Percentiles rank a stretch among this genome's conserved stretches.
Evolutionary conservation across 2,329 filamentous ascomycete species (phyloP).

Genomic region (Trichophyton simii): DNA sequence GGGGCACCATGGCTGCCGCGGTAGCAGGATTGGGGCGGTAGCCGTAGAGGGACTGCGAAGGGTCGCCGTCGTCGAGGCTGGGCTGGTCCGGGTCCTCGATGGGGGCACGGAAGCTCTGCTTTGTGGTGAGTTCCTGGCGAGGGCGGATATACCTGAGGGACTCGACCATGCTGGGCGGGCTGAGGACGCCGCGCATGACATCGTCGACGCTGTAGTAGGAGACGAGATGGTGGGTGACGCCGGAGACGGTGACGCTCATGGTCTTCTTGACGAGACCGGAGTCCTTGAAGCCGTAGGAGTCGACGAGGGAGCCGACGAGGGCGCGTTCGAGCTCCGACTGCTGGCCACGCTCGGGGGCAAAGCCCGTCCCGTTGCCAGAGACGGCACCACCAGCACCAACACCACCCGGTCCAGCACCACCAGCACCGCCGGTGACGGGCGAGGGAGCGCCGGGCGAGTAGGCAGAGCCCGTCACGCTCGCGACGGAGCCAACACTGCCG

Average conservation of each 20-base stretch:
- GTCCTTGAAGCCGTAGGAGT: slow-evolving; percentile 77
- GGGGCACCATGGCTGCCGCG: slow-evolving; percentile 19
- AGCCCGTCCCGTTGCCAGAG: background rate
- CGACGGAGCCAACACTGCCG: slow-evolving; percentile 12
- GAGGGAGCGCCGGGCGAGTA: slow-evolving; percentile 30
- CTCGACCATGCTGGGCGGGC: slow-evolving; percentile 45
- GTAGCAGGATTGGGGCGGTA: slow-evolving; percentile 24
- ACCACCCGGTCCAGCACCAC: slow-evolving; percentile 5
- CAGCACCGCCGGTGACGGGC: background rate
- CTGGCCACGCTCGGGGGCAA: slow-evolving; percentile 24
- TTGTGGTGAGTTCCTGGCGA: slow-evolving; percentile 45
- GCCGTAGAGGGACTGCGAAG: slow-evolving; percentile 16
- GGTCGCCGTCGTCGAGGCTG: background rate
- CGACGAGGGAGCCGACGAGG: slow-evolving; percentile 71
- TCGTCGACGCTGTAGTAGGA: slow-evolving; percentile 80
- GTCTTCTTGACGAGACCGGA: slow-evolving; percentile 84
- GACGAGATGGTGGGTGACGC: slow-evolving; percentile 70
- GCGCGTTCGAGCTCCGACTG: slow-evolving; percentile 42
- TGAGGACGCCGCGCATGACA: slow-evolving; percentile 50
- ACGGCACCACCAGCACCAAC: slow-evolving; percentile 10
- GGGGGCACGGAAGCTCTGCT: slow-evolving; percentile 55
- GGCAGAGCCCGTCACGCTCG: slow-evolving; percentile 9
- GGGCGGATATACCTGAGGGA: slow-evolving; percentile 41
- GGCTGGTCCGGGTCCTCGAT: slow-evolving; percentile 47
- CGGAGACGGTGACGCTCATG: slow-evolving; percentile 63